A percentile compares a stretch with the other conserved stretches of the same genome.
Conservation (phyloP, 116 monocot species). For the Posidonia oceanica region DNA sequence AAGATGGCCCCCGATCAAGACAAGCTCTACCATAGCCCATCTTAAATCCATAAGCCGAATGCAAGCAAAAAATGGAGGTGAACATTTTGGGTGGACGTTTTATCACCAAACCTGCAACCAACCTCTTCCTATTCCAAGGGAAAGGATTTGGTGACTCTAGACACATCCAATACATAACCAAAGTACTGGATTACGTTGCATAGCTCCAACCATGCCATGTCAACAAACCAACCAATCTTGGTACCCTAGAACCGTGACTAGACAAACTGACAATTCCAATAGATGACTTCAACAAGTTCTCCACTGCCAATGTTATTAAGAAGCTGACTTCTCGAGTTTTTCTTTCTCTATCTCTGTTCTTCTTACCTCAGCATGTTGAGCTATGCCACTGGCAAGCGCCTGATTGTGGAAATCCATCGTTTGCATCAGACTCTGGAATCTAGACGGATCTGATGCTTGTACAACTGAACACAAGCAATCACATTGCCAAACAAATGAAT, state of each 20-base stretch:
- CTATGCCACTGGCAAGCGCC: constrained; percentile 50
- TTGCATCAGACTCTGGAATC: constrained; percentile 71
- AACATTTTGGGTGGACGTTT: too few relatives aligned
- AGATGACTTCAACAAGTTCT: not conserved
- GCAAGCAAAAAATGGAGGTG: too few relatives aligned
- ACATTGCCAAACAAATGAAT: not conserved
- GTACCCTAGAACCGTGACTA: not conserved
- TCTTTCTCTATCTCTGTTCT: constrained; percentile 78
- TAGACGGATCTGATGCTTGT: constrained; percentile 50
- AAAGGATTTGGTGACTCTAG: too few relatives aligned
- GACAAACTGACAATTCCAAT: not conserved
- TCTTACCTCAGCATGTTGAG: constrained; percentile 64
- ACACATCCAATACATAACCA: not conserved
- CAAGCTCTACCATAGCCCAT: too few relatives aligned
- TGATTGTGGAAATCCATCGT: constrained; percentile 70
- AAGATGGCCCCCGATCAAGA: too few relatives aligned
- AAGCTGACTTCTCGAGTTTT: constrained; percentile 47
- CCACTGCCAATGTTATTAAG: not conserved
- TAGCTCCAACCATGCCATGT: not conserved
- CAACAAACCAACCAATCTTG: not conserved
- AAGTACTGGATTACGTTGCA: not conserved
- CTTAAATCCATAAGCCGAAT: too few relatives aligned
- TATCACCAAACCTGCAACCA: too few relatives aligned
- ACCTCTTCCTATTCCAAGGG: too few relatives aligned
- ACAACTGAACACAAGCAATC: constrained; percentile 25